Evolutionary conservation across 176 grass and related monocot genomes (phyloP).

Genomic region (Stipa capillata): DNA sequence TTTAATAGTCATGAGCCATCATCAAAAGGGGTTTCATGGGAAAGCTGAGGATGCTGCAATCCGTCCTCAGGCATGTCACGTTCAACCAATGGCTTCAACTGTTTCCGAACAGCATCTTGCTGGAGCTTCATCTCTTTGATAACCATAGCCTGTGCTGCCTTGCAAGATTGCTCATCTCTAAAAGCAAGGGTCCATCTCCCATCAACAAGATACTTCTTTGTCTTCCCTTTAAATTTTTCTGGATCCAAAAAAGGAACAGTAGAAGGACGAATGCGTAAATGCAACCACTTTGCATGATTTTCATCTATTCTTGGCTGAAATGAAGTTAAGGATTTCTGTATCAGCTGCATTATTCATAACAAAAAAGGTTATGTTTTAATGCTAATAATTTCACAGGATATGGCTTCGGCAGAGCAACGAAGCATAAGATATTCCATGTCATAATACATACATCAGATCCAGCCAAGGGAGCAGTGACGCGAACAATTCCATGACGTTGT

Average conservation of each 20-base stretch:
- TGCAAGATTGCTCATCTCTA: constrained; percentile 63
- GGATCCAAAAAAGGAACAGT: constrained; percentile 79
- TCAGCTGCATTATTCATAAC: constrained; percentile 8
- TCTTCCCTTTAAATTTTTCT: constrained; percentile 43
- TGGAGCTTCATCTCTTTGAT: constrained; percentile 59
- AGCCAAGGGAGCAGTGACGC: constrained; percentile 76
- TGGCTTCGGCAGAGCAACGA: background rate
- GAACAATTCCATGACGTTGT: constrained; percentile 61
- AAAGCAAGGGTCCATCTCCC: constrained; percentile 98
- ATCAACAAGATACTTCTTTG: constrained; percentile 81
- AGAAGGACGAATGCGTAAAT: constrained; percentile 83
- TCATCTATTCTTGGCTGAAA: constrained; percentile 87
- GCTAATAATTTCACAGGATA: background rate
- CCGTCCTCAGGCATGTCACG: constrained; percentile 42
- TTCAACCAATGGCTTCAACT: constrained; percentile 57
- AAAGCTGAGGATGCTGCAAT: constrained; percentile 14
- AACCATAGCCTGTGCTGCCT: constrained; percentile 65
- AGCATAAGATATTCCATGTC: constrained; percentile 2
- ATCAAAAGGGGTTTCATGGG: background rate
- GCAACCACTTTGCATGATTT: constrained; percentile 80
- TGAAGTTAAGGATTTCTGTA: constrained; percentile 7
- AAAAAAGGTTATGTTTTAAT: background rate
- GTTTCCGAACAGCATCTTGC: constrained; percentile 37
- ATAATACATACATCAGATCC: constrained; percentile 82
- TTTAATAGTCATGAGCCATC: constrained; percentile 28